phyloP scores from a whole-genome alignment of 495 filamentous ascomycete genomes.

The Pseudomonodictys pantanalensis region DNA sequence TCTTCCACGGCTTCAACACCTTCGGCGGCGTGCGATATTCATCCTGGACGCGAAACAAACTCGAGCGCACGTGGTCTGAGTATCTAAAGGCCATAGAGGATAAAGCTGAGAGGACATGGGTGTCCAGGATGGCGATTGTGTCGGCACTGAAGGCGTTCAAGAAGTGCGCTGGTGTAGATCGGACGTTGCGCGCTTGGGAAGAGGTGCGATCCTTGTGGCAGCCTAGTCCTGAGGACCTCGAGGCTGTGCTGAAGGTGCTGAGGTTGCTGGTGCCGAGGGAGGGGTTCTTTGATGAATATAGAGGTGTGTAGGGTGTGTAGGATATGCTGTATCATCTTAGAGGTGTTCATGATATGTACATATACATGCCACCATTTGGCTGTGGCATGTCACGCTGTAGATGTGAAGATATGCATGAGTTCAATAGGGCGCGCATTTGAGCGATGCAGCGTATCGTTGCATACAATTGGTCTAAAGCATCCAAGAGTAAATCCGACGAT shows the following conservation, averaged over 20 bases:
- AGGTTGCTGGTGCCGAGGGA: constrained; percentile 13
- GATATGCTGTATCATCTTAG: too few relatives aligned
- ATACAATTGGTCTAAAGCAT: too few relatives aligned
- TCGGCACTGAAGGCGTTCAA: constrained; percentile 30
- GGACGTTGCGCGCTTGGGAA: constrained; percentile 34
- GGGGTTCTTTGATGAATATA: constrained; percentile 14
- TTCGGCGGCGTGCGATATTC: constrained; percentile 63
- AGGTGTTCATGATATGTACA: too few relatives aligned
- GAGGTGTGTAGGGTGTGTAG: too few relatives aligned
- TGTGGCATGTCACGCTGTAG: too few relatives aligned
- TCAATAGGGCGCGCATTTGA: too few relatives aligned
- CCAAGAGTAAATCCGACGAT: too few relatives aligned
- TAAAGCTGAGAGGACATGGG: constrained; percentile 7
- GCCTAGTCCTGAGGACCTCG: constrained; percentile 25
- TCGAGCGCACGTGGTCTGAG: constrained; percentile 47
- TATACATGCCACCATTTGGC: too few relatives aligned
- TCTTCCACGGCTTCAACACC: constrained; percentile 72
- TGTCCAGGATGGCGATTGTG: constrained; percentile 16
- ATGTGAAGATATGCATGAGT: too few relatives aligned
- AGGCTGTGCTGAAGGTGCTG: constrained; percentile 14
- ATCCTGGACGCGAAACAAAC: constrained; percentile 60
- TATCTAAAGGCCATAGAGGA: constrained; percentile 26
- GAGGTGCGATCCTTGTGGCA: constrained; percentile 32
- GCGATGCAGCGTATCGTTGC: too few relatives aligned
- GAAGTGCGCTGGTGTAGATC: constrained; percentile 26